Base-by-base conservation (phyloP, 768 basidiomycete species). In the Suillus alpinus region DNA sequence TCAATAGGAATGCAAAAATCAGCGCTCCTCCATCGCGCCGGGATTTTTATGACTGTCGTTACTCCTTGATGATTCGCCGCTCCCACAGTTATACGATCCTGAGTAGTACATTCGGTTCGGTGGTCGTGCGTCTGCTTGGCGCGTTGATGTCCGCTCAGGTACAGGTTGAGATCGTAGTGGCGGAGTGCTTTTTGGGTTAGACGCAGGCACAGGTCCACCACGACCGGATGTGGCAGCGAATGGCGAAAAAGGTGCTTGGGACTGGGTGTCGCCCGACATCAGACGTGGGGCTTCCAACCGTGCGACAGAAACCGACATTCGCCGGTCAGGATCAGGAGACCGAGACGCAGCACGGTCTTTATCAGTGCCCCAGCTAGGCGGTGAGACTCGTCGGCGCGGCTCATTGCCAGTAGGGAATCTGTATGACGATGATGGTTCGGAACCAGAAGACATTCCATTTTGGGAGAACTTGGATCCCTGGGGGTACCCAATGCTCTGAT, bases 261-360 rank as follows among this genome's bases (percentile, higher is more conserved):
- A 26, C 29, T 59, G 63, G 29, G 46, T 23, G 16, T 63, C 63
- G 18, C 43, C 14, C 20, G 50, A 37, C 8, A 57, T 16, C 39
- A 56, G 39, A 18, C 75, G 74, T 29, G 69, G 70, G 36, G 81
- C 76, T 40, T 87, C 86, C 57, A 83, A 68, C 43, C 85, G 80
- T 40, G 73, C 75, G 13, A 81, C 78, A 23, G 83, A 80, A 43
- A 82, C 70, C 0, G 85, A 84, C 31, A 80, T 73, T 16, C 83
- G 77, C 50, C 83, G 73, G 29, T 69, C 71, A 18, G 80, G 68
- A 57, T 86, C 83, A 18, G 78, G 80, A 2, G 73, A 69, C 37
- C 80, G 80, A 16, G 84, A 82, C 34, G 58, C 43, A 1, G 58
- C 62, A 31, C 62, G 71, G 56, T 81, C 80, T 63, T 74, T 74